Conservation (phyloP, 345 rosid genomes). For the Microthlaspi erraticum region DNA sequence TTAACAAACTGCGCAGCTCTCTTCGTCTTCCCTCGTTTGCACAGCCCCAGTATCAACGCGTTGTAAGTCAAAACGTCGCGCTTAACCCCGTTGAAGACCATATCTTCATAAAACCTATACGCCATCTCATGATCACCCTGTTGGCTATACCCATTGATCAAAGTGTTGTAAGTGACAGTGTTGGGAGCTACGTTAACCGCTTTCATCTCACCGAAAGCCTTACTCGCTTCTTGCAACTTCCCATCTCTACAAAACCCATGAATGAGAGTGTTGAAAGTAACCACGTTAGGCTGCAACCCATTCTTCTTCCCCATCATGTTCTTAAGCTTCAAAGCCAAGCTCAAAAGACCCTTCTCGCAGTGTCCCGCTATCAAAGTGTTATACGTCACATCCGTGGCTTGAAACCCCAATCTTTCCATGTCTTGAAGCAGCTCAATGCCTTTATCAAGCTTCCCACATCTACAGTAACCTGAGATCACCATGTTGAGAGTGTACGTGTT, state of each 20-base stretch:
- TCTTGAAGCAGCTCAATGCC: slow-evolving; percentile 60
- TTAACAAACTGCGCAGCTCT: slow-evolving; percentile 80
- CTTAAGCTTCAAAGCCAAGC: slow-evolving; percentile 68
- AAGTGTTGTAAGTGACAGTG: slow-evolving; percentile 73
- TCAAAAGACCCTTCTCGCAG: slow-evolving; percentile 67
- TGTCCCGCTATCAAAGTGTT: slow-evolving; percentile 78
- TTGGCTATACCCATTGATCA: slow-evolving; percentile 72
- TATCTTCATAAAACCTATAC: slow-evolving; percentile 66
- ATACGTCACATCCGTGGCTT: slow-evolving; percentile 58
- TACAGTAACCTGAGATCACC: slow-evolving; percentile 68
- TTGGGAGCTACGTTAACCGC: slow-evolving; percentile 57
- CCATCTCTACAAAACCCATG: slow-evolving; percentile 68
- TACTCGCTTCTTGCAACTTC: slow-evolving; percentile 66
- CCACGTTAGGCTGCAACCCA: slow-evolving; percentile 60
- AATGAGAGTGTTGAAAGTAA: slow-evolving; percentile 73
- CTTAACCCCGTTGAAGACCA: slow-evolving; percentile 60
- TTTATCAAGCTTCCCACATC: slow-evolving; percentile 64
- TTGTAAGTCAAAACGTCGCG: slow-evolving; percentile 78
- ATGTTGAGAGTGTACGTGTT: slow-evolving; percentile 78
- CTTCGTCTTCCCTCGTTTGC: slow-evolving; percentile 91
- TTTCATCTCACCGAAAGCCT: slow-evolving; percentile 69
- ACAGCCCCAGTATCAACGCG: slow-evolving; percentile 76
- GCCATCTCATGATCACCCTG: slow-evolving; percentile 62
- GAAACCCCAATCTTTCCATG: slow-evolving; percentile 59
- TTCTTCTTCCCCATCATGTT: slow-evolving; percentile 55